These are phyloP conservation scores for Thraustochytrium striatum DNA, from an alignment of 352 stramenopile genomes.

Conservation along the genomic window DNA sequence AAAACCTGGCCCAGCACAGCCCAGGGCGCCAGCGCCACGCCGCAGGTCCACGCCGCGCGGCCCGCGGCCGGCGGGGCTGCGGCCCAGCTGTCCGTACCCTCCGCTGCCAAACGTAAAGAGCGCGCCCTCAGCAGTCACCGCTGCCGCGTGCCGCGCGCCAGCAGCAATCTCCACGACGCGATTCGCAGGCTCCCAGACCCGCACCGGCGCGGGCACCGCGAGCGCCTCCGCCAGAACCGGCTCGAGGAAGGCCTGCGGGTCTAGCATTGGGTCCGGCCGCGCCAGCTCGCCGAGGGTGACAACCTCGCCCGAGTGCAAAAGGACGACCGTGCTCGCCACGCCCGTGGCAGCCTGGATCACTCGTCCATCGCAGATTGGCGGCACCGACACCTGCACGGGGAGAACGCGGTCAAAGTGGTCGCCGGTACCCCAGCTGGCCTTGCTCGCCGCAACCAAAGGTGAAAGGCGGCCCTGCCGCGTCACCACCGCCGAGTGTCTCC, in stretches of 20 bases:
- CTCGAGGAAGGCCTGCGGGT: not conserved
- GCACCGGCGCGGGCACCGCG: not conserved
- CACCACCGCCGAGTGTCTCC: not conserved
- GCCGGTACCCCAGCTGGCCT: not conserved
- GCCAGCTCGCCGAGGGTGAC: not conserved
- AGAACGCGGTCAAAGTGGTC: not conserved
- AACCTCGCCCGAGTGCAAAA: not conserved
- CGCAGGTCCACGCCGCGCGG: not conserved
- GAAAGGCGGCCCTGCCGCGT: not conserved
- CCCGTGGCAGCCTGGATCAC: not conserved
- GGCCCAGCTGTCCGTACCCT: not conserved
- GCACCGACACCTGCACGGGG: not conserved
- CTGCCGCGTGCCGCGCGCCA: not conserved
- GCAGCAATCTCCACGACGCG: not conserved
- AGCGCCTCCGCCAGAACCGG: no score
- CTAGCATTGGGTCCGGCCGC: not conserved
- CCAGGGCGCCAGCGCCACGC: not conserved
- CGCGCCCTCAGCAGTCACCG: not conserved
- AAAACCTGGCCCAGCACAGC: not conserved
- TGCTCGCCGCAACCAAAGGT: not conserved
- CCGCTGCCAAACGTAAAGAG: slow-evolving; percentile 4
- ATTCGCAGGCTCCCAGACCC: not conserved
- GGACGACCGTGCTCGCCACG: not conserved
- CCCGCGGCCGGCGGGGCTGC: not conserved
- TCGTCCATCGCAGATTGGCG: not conserved